A percentile compares a stretch with the other conserved stretches of the same genome.
Conservation (phyloP, 1,284 basidiomycete genomes). For the Leccinum angustisporum region DNA sequence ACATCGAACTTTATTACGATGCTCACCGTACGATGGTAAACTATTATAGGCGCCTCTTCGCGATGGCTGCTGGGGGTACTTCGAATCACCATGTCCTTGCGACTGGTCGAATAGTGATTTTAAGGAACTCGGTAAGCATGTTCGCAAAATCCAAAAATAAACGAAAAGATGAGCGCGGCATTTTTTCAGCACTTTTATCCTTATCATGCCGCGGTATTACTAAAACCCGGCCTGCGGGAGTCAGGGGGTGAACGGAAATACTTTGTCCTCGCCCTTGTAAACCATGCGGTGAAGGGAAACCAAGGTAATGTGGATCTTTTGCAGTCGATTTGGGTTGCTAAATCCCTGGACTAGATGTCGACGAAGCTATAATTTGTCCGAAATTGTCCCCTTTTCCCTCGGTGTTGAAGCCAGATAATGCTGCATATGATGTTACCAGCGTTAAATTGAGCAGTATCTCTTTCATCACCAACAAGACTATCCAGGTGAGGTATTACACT, state of each 20-base stretch:
- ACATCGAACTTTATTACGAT: constrained; percentile 82
- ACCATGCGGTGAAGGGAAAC: constrained; percentile 56
- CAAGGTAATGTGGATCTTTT: constrained; percentile 44
- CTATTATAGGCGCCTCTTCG: constrained; percentile 65
- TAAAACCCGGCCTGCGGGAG: constrained; percentile 65
- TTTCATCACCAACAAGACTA: constrained; percentile 66
- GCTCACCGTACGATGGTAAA: constrained; percentile 66
- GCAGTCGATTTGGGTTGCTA: neutral
- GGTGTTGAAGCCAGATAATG: constrained; percentile 48
- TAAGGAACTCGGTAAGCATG: constrained; percentile 75
- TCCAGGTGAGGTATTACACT: constrained; percentile 61
- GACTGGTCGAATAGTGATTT: constrained; percentile 79
- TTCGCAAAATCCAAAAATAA: neutral
- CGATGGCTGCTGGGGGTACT: constrained; percentile 61
- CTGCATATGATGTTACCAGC: constrained; percentile 68
- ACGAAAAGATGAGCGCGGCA: neutral
- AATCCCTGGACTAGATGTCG: constrained; percentile 49
- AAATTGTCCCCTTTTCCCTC: constrained; percentile 67
- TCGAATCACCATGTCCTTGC: constrained; percentile 70
- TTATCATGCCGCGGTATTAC: constrained; percentile 70
- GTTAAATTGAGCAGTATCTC: constrained; percentile 78
- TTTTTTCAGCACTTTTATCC: constrained; percentile 72
- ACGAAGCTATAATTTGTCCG: constrained; percentile 64
- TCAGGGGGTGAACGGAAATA: constrained; percentile 57
- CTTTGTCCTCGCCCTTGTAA: constrained; percentile 76